Evolutionary conservation across 1,139 yeast genomes (phyloP), one percentile per base, ranked within the genome.

Genomic region (Saccharomycopsis crataegensis): DNA sequence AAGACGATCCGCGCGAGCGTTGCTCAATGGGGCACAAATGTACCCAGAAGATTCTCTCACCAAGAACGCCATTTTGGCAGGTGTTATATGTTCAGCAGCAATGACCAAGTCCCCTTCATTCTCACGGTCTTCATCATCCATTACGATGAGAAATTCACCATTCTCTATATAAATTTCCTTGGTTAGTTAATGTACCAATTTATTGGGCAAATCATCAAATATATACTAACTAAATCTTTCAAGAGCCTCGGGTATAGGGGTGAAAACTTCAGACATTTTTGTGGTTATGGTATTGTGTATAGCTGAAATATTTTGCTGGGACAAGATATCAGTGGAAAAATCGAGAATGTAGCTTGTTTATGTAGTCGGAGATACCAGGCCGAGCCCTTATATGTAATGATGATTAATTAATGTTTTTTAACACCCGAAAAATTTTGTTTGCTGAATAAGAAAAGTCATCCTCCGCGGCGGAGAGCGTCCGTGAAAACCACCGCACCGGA

Each of bases 71-170:
- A 94, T 90, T 63, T 90, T 83, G 63, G 84, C 84, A 52, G 87
- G 82, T 44, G 96, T 87, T 61, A 83, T 75, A 55, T 75, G 75
- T 62, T 86, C 83, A 36, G 97, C 99, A 28, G 99, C 95, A 55
- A 88, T 83, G 62, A 94, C 90, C 66, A 94, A 76, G 67, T 94
- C 99, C 50, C 99, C 99, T 73, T 94, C 99, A 67, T 94, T 94
- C 70, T 94, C 99, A 63, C 99, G 83, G 64, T 79, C 79, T 67
- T 89, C 98, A 65, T 93, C 96, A 68, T 94, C 99, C 86, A 94
- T 86, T 34, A 94, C 99, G 53, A 94, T 80, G 52, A 94, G 75
- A 64, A 93, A 91, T 45, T 47, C 43, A 6, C 42, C 42, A 31
- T 44, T 64, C 65, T 74, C 28, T 22, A 22, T 3, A 22, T 22